Evolutionary conservation across 164 flowering plant genomes (phyloP).

Genomic region (Houttuynia cordata): DNA sequence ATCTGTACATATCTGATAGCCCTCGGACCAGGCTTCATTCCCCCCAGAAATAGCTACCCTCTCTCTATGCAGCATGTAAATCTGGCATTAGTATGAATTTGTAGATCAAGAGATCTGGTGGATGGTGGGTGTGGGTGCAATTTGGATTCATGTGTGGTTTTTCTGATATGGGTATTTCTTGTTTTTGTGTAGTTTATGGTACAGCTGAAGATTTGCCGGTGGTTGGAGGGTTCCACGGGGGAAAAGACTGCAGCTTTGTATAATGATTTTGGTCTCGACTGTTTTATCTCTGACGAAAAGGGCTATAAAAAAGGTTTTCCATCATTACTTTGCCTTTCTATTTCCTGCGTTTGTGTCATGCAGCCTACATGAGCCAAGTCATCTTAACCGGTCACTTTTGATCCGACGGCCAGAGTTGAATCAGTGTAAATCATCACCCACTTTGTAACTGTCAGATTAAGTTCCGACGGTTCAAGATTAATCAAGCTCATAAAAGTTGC

Average conservation of each 20-base stretch:
- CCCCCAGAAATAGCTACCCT: conserved; percentile 42
- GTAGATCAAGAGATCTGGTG: neutral
- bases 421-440: too few relatives aligned
- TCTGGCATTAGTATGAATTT: neutral
- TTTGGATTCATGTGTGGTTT: neutral
- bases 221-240: conserved; percentile 11
- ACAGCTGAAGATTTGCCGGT: neutral
- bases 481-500: too few relatives aligned
- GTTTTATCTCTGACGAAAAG: conserved; percentile 18
- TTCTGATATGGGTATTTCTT: neutral
- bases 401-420: too few relatives aligned
- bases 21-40: conserved; percentile 85
- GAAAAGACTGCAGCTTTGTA: conserved; percentile 38
- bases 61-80: neutral
- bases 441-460: too few relatives aligned
- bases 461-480: too few relatives aligned
- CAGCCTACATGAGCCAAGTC: too few relatives aligned
- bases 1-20: conserved; percentile 13
- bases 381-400: too few relatives aligned
- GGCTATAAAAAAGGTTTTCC: conserved; percentile 14
- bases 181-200: neutral
- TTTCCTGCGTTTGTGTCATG: too few relatives aligned
- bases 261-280: conserved; percentile 43
- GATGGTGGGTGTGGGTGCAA: conserved; percentile 9
- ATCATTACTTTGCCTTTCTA: conserved; percentile 28